phyloP scores from a whole-genome alignment of 352 stramenopile genomes.

The Plasmopara muralis region DNA sequence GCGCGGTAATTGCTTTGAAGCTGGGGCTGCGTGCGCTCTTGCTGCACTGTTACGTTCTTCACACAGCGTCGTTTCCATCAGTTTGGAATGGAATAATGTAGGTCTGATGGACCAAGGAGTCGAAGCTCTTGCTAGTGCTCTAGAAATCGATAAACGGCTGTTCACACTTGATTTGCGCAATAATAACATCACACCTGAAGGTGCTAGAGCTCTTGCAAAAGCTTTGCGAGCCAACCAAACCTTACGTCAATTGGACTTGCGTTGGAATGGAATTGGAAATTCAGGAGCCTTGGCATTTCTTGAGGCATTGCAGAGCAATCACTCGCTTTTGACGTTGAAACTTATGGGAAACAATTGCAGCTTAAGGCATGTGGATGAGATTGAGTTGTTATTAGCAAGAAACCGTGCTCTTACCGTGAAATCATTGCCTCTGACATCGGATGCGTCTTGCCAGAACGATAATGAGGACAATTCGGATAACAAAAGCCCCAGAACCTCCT shows the following conservation, averaged over 20 bases:
- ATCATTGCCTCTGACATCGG: too few relatives aligned
- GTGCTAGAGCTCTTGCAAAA: constrained; percentile 42
- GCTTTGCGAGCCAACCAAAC: constrained; percentile 22
- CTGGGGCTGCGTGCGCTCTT: constrained; percentile 28
- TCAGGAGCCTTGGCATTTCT: constrained; percentile 62
- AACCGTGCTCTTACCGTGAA: constrained; percentile 42
- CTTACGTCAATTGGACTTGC: constrained; percentile 39
- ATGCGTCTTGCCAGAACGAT: constrained; percentile 17
- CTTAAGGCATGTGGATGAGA: constrained; percentile 59
- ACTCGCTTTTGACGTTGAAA: constrained; percentile 22
- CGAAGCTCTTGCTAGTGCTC: constrained; percentile 46
- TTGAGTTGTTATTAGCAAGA: constrained; percentile 30
- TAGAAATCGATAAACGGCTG: constrained; percentile 56
- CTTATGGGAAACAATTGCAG: constrained; percentile 75
- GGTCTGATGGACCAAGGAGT: constrained; percentile 66
- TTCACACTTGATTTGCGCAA: constrained; percentile 52
- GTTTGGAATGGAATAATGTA: constrained; percentile 81
- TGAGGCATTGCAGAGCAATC: constrained; percentile 42
- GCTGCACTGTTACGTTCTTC: constrained; percentile 37
- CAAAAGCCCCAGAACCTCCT: constrained; percentile 1
- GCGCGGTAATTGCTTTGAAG: constrained; percentile 71
- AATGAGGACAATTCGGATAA: constrained; percentile 14
- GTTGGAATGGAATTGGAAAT: constrained; percentile 25
- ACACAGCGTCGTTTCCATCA: constrained; percentile 49
- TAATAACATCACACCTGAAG: constrained; percentile 76